phyloP scores from a whole-genome alignment of 345 rosid genomes.

The Geranium brycei region DNA sequence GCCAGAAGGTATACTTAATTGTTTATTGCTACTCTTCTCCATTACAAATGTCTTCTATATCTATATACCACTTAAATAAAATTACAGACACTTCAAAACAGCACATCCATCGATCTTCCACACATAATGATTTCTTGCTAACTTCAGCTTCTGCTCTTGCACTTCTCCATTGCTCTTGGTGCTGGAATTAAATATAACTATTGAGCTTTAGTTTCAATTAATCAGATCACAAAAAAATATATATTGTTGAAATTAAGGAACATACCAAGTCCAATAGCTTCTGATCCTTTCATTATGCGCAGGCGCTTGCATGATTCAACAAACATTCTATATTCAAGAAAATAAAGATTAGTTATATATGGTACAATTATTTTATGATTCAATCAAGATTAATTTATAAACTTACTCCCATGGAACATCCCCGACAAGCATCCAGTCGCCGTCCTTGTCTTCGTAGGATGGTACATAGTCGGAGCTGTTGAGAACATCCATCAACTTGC shows the following conservation, averaged over 20 bases:
- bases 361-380: not conserved
- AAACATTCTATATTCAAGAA: conserved; percentile 50
- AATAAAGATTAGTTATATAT: not conserved
- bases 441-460: conserved; percentile 88
- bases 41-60: conserved; percentile 31
- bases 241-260: no score
- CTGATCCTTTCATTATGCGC: conserved; percentile 94
- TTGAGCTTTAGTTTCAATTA: not conserved
- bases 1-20: conserved; percentile 19
- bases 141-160: conserved; percentile 42
- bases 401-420: not conserved
- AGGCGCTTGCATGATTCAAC: conserved; percentile 94
- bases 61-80: conserved; percentile 30
- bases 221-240: not conserved
- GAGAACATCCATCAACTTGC: conserved; percentile 81
- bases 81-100: conserved; percentile 18
- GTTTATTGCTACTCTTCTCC: conserved; percentile 34
- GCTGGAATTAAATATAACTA: conserved; percentile 30
- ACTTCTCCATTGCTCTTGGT: conserved; percentile 12
- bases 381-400: not conserved
- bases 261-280: conserved; percentile 88
- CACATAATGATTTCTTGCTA: not conserved
- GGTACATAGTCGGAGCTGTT: conserved; percentile 90
- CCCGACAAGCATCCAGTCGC: conserved; percentile 99
- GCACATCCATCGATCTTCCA: not conserved